Conservation (phyloP, 1,139 yeast genomes). For the Komagataea norvegica region DNA sequence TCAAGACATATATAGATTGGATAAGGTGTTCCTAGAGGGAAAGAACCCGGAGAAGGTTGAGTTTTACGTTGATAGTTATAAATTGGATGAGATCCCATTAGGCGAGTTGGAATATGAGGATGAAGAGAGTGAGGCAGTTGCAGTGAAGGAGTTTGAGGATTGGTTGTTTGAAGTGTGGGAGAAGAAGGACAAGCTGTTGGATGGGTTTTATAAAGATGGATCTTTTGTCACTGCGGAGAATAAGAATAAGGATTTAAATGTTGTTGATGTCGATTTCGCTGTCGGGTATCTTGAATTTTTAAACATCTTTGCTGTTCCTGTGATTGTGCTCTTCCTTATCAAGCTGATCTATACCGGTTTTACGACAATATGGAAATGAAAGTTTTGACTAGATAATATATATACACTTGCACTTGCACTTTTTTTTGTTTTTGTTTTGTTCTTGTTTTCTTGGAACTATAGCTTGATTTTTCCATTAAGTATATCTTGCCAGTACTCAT, state of each 20-base stretch:
- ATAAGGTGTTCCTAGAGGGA: slow-evolving; percentile 61
- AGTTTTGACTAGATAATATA: not conserved
- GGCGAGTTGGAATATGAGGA: slow-evolving; percentile 43
- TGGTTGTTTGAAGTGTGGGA: slow-evolving; percentile 81
- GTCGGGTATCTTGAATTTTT: slow-evolving; percentile 27
- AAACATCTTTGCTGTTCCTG: slow-evolving; percentile 32
- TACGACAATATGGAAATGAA: not conserved
- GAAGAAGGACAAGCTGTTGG: slow-evolving; percentile 70
- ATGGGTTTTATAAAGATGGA: slow-evolving; percentile 54
- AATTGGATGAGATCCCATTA: slow-evolving; percentile 60
- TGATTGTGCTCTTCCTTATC: slow-evolving; percentile 15
- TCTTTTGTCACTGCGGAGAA: slow-evolving; percentile 35
- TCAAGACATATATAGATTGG: slow-evolving; percentile 68
- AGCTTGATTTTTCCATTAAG: slow-evolving; percentile 29
- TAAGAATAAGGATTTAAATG: slow-evolving; percentile 9
- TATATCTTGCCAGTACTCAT: slow-evolving; percentile 56
- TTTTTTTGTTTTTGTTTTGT: not conserved
- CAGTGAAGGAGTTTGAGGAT: slow-evolving; percentile 49
- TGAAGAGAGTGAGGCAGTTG: slow-evolving; percentile 40
- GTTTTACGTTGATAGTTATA: slow-evolving; percentile 57
- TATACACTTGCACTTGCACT: no score
- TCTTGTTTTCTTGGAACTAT: slow-evolving; percentile 10
- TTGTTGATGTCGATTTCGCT: slow-evolving; percentile 23
- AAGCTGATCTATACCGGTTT: slow-evolving; percentile 6
- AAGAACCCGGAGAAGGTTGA: slow-evolving; percentile 63